A percentile compares a stretch with the other conserved stretches of the same genome.
Evolutionary conservation across 140 eudicot species (phyloP).

Genomic region (Anethum foeniculum): DNA sequence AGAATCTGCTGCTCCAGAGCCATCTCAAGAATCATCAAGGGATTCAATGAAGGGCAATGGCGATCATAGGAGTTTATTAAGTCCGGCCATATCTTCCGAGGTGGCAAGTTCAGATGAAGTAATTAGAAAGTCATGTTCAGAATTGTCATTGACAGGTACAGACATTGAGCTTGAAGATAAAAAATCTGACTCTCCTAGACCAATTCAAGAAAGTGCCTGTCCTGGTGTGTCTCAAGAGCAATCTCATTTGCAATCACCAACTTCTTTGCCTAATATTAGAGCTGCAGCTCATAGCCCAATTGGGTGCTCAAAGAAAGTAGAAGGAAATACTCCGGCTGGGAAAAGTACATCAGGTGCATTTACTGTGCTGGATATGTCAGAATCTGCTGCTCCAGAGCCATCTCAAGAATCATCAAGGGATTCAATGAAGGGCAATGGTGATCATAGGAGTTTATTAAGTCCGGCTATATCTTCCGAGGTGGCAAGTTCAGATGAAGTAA

Average conservation of each 20-base stretch:
- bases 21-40: conserved; percentile 22
- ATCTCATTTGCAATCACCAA: too few relatives aligned
- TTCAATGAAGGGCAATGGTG: conserved; percentile 9
- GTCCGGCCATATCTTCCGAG: conserved; percentile 3
- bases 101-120: not conserved
- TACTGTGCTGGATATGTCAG: too few relatives aligned
- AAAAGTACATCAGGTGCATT: too few relatives aligned
- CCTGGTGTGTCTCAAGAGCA: too few relatives aligned
- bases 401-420: conserved; percentile 21
- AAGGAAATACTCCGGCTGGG: too few relatives aligned
- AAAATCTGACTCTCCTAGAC: conserved; percentile 13
- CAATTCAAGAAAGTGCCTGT: conserved; percentile 23
- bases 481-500: not conserved
- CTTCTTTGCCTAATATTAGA: too few relatives aligned
- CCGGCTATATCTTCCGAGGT: conserved; percentile 6
- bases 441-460: conserved; percentile 16
- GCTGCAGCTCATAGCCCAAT: too few relatives aligned
- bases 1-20: conserved; percentile 10
- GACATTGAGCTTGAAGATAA: conserved; percentile 27
- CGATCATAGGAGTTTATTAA: conserved; percentile 14
- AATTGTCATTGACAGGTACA: conserved; percentile 17
- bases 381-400: not conserved
- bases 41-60: conserved; percentile 9
- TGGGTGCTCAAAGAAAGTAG: not conserved
- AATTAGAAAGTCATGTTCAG: conserved; percentile 1